phyloP scores from a whole-genome alignment of 2,329 filamentous ascomycete species.

The Talaromyces sp. region DNA sequence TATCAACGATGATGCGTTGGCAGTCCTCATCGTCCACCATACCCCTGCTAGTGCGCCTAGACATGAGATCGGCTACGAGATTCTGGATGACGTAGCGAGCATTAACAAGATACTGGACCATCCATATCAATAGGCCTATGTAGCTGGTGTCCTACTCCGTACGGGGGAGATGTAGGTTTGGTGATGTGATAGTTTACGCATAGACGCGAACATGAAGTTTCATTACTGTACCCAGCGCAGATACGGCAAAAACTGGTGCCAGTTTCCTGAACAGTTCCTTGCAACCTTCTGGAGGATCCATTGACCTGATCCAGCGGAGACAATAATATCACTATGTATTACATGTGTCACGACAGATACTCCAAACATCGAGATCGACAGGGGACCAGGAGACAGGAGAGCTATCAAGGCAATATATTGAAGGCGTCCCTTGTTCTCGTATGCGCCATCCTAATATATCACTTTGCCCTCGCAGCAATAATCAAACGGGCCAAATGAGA shows the following conservation, averaged over 20 bases:
- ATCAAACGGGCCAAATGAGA: neutral
- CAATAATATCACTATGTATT: neutral
- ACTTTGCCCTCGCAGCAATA: constrained; percentile 6
- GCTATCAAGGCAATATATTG: neutral
- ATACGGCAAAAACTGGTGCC: too few species aligned
- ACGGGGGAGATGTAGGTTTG: too few species aligned
- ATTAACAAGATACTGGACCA: neutral
- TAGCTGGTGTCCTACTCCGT: neutral
- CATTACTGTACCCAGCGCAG: too few species aligned
- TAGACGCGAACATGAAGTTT: too few species aligned
- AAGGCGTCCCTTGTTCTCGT: neutral
- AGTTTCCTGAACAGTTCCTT: too few species aligned
- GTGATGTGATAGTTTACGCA: too few species aligned
- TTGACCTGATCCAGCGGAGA: neutral
- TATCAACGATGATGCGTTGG: constrained; percentile 5
- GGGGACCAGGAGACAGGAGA: neutral
- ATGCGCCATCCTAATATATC: neutral
- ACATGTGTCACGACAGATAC: neutral
- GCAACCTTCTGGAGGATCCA: neutral
- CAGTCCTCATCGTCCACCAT: neutral
- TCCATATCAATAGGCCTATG: neutral
- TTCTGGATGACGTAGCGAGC: neutral
- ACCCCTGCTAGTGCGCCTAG: neutral
- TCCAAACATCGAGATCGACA: neutral
- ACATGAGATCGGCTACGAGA: neutral